A percentile compares a stretch with the other conserved stretches of the same genome.
Conservation (phyloP, 2,329 filamentous ascomycete genomes). For the Pseudocercospora cruenta region DNA sequence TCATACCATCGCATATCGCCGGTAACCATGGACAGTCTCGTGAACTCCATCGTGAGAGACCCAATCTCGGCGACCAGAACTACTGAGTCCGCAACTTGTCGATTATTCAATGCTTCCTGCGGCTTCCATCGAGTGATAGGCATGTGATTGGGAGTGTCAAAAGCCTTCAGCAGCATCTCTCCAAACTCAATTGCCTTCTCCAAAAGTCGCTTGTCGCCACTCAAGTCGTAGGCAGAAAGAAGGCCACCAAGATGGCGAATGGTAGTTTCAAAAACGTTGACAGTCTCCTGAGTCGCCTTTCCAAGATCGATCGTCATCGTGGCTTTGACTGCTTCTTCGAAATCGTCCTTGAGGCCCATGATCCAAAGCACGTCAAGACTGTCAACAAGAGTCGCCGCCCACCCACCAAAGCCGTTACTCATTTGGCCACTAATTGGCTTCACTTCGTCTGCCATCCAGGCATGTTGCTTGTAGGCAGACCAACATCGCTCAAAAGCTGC, state of each 20-base stretch:
- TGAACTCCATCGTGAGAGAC: constrained; percentile 54
- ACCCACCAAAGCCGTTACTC: constrained; percentile 51
- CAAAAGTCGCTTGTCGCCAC: constrained; percentile 40
- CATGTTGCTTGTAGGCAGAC: constrained; percentile 48
- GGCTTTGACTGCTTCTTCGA: constrained; percentile 49
- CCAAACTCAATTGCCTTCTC: constrained; percentile 44
- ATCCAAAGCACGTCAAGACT: constrained; percentile 19
- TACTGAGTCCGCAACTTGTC: constrained; percentile 45
- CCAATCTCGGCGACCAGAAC: constrained; percentile 53
- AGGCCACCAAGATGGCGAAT: constrained; percentile 48
- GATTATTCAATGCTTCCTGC: constrained; percentile 42
- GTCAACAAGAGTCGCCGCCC: constrained; percentile 50
- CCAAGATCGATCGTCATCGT: constrained; percentile 50
- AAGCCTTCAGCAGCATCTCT: constrained; percentile 52
- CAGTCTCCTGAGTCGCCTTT: constrained; percentile 40
- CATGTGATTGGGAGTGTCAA: constrained; percentile 52
- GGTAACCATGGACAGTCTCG: constrained; percentile 51
- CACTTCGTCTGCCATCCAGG: constrained; percentile 56
- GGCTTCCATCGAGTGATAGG: constrained; percentile 53
- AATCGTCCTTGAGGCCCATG: constrained; percentile 49
- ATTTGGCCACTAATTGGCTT: constrained; percentile 47
- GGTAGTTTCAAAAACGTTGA: constrained; percentile 56
- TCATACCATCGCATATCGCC: constrained; percentile 52
- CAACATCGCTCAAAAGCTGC: constrained; percentile 50
- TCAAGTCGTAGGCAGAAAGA: constrained; percentile 42